These are phyloP conservation scores for Trametes cingulata DNA, from an alignment of 768 basidiomycete species.

Conservation along the genomic window DNA sequence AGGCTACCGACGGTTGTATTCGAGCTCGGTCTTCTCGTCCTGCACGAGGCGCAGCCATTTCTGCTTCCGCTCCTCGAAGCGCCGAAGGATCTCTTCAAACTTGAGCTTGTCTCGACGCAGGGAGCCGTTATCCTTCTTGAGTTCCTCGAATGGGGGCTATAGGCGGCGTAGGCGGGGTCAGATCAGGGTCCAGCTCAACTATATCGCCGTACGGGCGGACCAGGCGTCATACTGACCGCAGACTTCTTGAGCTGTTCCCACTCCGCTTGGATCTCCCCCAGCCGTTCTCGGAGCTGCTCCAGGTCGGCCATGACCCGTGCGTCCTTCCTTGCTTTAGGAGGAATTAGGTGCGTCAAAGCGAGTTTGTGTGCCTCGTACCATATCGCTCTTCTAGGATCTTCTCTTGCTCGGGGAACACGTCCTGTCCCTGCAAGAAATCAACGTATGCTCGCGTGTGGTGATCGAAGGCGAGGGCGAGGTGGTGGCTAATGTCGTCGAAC, in stretches of 20 bases:
- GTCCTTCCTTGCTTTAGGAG: constrained; percentile 61
- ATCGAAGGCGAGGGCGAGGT: constrained; percentile 75
- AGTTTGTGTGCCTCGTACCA: constrained; percentile 44
- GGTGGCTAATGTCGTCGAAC: constrained; percentile 73
- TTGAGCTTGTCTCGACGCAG: constrained; percentile 77
- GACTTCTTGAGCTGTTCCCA: constrained; percentile 59
- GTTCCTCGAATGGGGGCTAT: constrained; percentile 56
- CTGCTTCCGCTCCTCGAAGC: constrained; percentile 69
- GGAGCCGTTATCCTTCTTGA: constrained; percentile 61
- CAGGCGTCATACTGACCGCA: constrained; percentile 44
- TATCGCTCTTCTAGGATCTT: constrained; percentile 74
- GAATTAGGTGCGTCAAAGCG: constrained; percentile 8
- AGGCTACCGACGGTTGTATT: constrained; percentile 47
- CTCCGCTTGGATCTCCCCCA: constrained; percentile 52
- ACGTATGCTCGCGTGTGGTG: constrained; percentile 70
- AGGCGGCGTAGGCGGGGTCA: not conserved
- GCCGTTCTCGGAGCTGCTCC: constrained; percentile 52
- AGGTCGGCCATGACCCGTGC: constrained; percentile 65
- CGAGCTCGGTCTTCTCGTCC: constrained; percentile 65
- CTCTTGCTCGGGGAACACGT: constrained; percentile 71
- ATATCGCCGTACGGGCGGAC: too few species aligned
- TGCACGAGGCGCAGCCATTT: constrained; percentile 67
- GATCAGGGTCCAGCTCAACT: not conserved
- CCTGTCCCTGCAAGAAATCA: constrained; percentile 64
- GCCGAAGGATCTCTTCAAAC: constrained; percentile 71